Evolutionary conservation across 2,329 filamentous ascomycete species (phyloP), one percentile per base, ranked within the genome.

Genomic region (Teratosphaeria destructans): DNA sequence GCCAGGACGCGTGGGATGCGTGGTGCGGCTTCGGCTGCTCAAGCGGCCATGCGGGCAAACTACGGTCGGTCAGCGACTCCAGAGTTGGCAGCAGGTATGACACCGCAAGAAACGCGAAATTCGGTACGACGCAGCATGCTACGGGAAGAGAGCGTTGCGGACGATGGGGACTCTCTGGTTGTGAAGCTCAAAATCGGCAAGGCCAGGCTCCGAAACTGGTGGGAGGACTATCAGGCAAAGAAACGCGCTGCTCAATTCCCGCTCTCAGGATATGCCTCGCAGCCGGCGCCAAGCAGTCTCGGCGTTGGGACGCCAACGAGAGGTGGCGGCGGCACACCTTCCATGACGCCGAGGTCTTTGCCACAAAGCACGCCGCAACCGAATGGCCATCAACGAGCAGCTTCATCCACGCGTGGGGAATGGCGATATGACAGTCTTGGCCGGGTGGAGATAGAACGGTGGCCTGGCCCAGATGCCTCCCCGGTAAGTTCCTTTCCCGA

Each of bases 1-100:
- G 87, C 91, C 43, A 84, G 93, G 63, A 96, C 91, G 8, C 84
- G 93, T 71, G 88, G 88, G 55, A 91, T 96, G 83, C 86, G 93
- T 59, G 91, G 90, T 57, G 93, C 93, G 16, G 93, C 93, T 16
- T 87, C 86, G 29, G 88, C 87, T 52, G 93, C 93, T 4, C 89
- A 93, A 71, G 89, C 90, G 64, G 88, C 92, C 59, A 93, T 97
- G 84, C 78, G 83, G 63, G 53, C 53, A 26, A 87, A 89, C 64
- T 72, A 70, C 52, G 55, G 54, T 8, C 86, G 94, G 62, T 96
- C 93, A 35, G 89, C 92, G 71, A 97, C 94, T 0, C 94, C 94
- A 3, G 94, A 97, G 72, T 58, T 77, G 81, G 65, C 86, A 86
- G 66, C 85, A 85, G 84, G 89, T 39, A 90, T 96, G 72, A 84